Base-by-base conservation (phyloP, 2,329 filamentous ascomycete species). In the Dactylella cylindrospora region DNA sequence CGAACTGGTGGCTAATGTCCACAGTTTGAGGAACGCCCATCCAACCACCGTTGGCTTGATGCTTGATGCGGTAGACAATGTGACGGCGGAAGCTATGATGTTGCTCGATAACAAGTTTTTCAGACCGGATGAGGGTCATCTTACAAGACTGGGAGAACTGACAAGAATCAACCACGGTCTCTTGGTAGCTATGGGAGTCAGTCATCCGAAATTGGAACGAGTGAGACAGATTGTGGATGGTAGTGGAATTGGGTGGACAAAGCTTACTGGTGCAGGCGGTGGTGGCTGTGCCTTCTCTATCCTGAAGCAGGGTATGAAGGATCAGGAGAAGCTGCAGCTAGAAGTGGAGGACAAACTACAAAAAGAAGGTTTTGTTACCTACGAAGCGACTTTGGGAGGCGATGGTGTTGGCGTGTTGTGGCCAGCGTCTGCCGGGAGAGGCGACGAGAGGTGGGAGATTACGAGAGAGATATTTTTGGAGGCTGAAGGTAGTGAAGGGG, bases 201-300 rank as follows among this genome's bases (percentile, higher is more conserved):
- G 90, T 1, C 93, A 98, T 73, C 94, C 93, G 0, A 84, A 90
- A 39, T 79, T 98, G 20, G 93, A 98, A 74, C 83, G 91, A 25
- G 84, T 98, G 68, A 84, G 93, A 65, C 91, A 95, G 74, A 77
- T 98, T 20, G 86, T 95, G 41, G 91, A 98, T 67, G 84, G 93
- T 68, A 82, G 89, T 53, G 86, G 85, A 32, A 86, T 96, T 52
- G 93, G 93, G 23, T 98, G 90, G 90, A 96, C 93, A 9, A 98
- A 98, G 73, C 80, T 98, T 54, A 98, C 93, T 0, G 93, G 93
- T 26, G 93, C 93, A 1, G 93, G 93, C 17, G 94, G 93, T 9
- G 94, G 93, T 53, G 93, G 93, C 2, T 97, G 94, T 73, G 91
- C 90, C 2, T 97, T 98, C 67, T 94, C 91, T 0, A 77, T 98